These are phyloP conservation scores for Populus euphratica DNA, from an alignment of 345 rosid species.

Conservation along the genomic window DNA sequence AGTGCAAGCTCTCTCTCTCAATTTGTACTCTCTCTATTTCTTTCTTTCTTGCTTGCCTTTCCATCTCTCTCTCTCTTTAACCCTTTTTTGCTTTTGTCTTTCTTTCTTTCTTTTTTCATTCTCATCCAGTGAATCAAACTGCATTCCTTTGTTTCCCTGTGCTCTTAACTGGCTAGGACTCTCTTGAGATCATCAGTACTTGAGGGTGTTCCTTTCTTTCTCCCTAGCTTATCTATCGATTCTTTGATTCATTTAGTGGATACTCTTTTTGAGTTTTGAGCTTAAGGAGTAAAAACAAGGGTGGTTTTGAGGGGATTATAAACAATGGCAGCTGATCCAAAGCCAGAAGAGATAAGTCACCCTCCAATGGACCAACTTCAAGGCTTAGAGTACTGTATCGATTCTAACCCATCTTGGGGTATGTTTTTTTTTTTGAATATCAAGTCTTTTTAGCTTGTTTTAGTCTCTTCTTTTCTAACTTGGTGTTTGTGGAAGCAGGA, in stretches of 20 bases:
- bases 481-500: conserved; percentile 45
- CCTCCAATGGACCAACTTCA: conserved; percentile 99
- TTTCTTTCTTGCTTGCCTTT: conserved; percentile 2
- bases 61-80: background rate
- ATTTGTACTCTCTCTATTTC: background rate
- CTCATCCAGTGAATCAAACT: conserved; percentile 18
- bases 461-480: background rate
- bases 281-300: background rate
- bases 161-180: background rate
- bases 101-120: conserved; percentile 15
- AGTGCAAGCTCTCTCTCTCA: conserved; percentile 7
- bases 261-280: conserved; percentile 22
- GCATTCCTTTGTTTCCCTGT: conserved; percentile 5
- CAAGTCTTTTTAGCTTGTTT: background rate
- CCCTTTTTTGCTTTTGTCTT: conserved; percentile 8
- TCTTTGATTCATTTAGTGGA: conserved; percentile 28
- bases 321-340: conserved; percentile 65
- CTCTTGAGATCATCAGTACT: background rate
- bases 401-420: conserved; percentile 99
- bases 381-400: conserved; percentile 96
- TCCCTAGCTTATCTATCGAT: conserved; percentile 6
- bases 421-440: background rate
- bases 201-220: background rate
- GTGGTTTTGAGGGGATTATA: background rate
- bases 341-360: conserved; percentile 83